phyloP scores from a whole-genome alignment of 2,329 filamentous ascomycete species.

The Podosphaera fusca region DNA sequence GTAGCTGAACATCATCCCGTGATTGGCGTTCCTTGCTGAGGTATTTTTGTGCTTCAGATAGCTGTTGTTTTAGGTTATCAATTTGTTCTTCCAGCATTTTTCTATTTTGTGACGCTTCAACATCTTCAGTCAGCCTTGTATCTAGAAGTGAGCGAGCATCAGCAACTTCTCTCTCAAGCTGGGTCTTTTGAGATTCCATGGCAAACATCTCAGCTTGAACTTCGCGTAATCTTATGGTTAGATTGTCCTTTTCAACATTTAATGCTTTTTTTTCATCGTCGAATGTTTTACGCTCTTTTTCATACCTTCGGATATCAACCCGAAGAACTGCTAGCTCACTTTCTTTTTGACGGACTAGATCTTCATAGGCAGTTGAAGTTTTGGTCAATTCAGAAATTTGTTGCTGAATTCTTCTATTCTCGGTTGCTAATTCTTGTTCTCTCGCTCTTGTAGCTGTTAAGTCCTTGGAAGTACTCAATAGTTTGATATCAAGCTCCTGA shows the following conservation, averaged over 20 bases:
- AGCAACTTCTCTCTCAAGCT: slow-evolving; percentile 68
- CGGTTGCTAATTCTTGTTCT: slow-evolving; percentile 52
- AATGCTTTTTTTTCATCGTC: slow-evolving; percentile 58
- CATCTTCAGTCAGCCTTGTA: slow-evolving; percentile 73
- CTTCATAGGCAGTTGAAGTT: slow-evolving; percentile 86
- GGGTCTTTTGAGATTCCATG: slow-evolving; percentile 60
- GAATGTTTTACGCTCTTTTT: slow-evolving; percentile 55
- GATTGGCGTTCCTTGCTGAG: slow-evolving; percentile 82
- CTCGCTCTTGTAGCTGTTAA: slow-evolving; percentile 49
- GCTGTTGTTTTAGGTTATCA: slow-evolving; percentile 61
- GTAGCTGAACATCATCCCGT: slow-evolving; percentile 73
- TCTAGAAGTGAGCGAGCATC: slow-evolving; percentile 75
- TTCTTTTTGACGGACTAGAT: slow-evolving; percentile 79
- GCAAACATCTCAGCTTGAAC: slow-evolving; percentile 74
- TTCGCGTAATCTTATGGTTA: slow-evolving; percentile 54
- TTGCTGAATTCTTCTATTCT: slow-evolving; percentile 63
- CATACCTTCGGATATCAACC: slow-evolving; percentile 60
- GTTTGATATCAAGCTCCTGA: slow-evolving; percentile 71
- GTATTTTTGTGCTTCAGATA: slow-evolving; percentile 69
- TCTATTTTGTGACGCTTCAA: slow-evolving; percentile 57
- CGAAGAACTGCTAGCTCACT: slow-evolving; percentile 74
- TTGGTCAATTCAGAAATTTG: slow-evolving; percentile 72
- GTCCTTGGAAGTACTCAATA: slow-evolving; percentile 57
- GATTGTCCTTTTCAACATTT: slow-evolving; percentile 52
- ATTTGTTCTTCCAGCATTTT: slow-evolving; percentile 73